Evolutionary conservation across 345 rosid species (phyloP), one percentile per base, ranked within the genome.

Genomic region (Lumnitzera littorea): DNA sequence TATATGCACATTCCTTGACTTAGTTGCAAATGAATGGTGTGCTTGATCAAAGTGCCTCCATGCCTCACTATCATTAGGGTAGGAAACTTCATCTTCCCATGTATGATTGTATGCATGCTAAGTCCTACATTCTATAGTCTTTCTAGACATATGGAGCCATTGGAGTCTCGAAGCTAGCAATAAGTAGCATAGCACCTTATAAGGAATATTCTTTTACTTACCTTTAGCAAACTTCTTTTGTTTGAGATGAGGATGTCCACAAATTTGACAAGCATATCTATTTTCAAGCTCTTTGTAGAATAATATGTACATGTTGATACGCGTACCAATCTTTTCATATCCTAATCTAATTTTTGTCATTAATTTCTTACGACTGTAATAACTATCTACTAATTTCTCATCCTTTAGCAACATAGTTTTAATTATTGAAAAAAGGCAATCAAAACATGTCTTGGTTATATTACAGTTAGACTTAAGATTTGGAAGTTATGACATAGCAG

Each of bases 41-140:
- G 20, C 20, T 1, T 31, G 5, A 59, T 53, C 49, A 47, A 70
- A 64, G 20, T 58, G 62, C 17, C 46, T 17, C 62, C 58, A 49
- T 1, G 10, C 48, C 25, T 29, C 25, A 2, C 17, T 8, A 55
- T 63, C 60, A 1, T n/a, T 6, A 3, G 48, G 29, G 50, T 64
- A 61, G 2, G 17, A 11, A 48, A 62, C 48, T 2, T 12, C 4
- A 2, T 46, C 63, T 41, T 43, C 57, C 3, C 23, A 46, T 5
- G 0, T 1, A 2, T 8, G 6, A 7, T 58, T 13, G 11, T 55
- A 15, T 15, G 13, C 3, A 48, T 63, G 53, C 58, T 47, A 66
- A n/a, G 50, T 66, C 63, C 57, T 66, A 15, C 53, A 11, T 23
- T 7, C 23, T 1, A 54, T 8, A 5, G 1, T 63, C 0, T 15